Base-by-base conservation (phyloP, 371 early-diverging fungal genomes). In the Syncephalastrum monosporum region DNA sequence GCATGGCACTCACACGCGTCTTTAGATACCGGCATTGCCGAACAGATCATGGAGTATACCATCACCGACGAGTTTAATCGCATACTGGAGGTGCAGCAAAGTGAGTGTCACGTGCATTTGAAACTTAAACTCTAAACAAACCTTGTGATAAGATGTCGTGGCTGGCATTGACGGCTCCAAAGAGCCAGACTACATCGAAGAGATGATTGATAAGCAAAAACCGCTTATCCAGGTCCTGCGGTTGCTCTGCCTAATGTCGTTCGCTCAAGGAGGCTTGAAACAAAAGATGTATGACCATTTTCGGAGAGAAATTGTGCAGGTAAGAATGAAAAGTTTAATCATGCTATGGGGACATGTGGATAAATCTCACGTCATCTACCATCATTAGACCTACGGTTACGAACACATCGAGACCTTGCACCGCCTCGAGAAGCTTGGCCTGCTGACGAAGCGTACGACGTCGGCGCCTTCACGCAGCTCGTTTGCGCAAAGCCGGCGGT, bases 81-180 rank as follows among this genome's bases (percentile, higher is more conserved):
- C 24, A 78, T 87, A 12, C 80, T 96, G 33, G 94, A 95, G 63
- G 86, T 91, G 3, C 94, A 96, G 67, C 96, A 96, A 77, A 90
- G 93, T 89, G 77, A 63, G 67, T 42, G 45, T 14, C 21, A n/a
- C 7, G 21, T 23, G 15, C 25, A 19, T 2, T 29, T 44, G 7
- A 24, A 14, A 19, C 24, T 60, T 51, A 16, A 15, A 29, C 14
- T 33, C 10, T 5, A 33, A 8, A 33, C 38, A 2, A 6, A 33
- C 12, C 3, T 10, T 47, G 17, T 15, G 45, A 4, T 68, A 92
- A 92, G 90, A 88, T 59, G 79, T 94, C n/a, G 86, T 93, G 13
- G 89, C 90, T 19, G 94, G 93, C 3, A 83, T 86, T 44, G 85
- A 84, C 42, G 75, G 83, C 29, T 78, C 66, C 48, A 76, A 68